Evolutionary conservation across 257 asterid species (phyloP), one percentile per base, ranked within the genome.

Genomic region (Ehretia macrophylla): DNA sequence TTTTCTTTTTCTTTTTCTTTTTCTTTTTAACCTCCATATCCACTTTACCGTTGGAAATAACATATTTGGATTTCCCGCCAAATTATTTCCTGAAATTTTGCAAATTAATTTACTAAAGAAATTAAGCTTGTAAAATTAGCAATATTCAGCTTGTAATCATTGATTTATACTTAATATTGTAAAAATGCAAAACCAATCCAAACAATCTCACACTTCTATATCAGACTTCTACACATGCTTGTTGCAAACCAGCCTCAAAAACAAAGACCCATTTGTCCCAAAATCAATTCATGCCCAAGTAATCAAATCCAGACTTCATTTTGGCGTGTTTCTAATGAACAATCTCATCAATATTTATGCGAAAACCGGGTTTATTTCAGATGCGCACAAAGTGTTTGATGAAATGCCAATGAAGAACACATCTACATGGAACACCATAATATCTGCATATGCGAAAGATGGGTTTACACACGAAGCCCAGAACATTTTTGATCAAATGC

Each of bases 391-490:
- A 1, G 64, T 80, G 84, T 90, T 90, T 60, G 94, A 78, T 39
- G 89, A 72, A 78, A 83, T 90, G 94, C 87, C 87, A 20, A 62
- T 72, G 0, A 87, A 64, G 74, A 82, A 78, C 38, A 76, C 68
- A 13, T 87, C 95, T 58, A 72, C 96, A 0, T 85, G 88, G 74
- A 90, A 90, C 75, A 83, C 96, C 3, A 68, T 90, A 21, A 63
- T 87, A 60, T 87, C 95, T n/a, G 91, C 87, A 2, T 87, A 83
- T 51, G 86, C 87, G 0, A 87, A 85, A 72, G 72, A 67, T 63
- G 87, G 98, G 0, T 62, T 59, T 65, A 73, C 76, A 56, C 38
- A 21, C 0, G 86, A 84, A 83, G 95, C 97, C 0, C 73, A 52
- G 52, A 44, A 49, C 5, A 37, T 90, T 11, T 90, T 90, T 71